phyloP scores from a whole-genome alignment of 345 rosid species.

The Aegle marmelos region DNA sequence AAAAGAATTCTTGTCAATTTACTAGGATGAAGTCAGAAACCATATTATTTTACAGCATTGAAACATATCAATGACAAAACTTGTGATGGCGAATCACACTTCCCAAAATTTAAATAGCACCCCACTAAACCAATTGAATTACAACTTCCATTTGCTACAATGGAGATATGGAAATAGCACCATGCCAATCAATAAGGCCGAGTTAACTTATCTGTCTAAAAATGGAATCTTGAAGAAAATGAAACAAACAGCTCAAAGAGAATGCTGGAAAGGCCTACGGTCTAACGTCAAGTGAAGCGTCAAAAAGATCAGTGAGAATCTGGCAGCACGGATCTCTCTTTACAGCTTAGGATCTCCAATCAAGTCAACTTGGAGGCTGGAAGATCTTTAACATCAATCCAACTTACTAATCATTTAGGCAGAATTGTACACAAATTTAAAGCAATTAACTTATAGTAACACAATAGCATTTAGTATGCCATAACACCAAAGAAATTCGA shows the following conservation, averaged over 20 bases:
- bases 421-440: too few species aligned
- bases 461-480: background rate
- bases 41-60: background rate
- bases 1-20: conserved; percentile 8
- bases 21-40: background rate
- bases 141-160: background rate
- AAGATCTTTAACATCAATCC: background rate
- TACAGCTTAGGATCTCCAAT: background rate
- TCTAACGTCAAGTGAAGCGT: background rate
- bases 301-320: background rate
- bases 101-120: background rate
- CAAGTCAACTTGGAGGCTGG: background rate
- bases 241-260: background rate
- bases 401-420: background rate
- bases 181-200: background rate
- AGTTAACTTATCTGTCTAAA: background rate
- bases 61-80: conserved; percentile 5
- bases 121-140: background rate
- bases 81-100: background rate
- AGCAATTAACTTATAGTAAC: background rate
- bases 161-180: background rate
- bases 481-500: background rate
- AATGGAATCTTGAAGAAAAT: background rate
- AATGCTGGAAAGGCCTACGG: background rate
- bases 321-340: background rate